Evolutionary conservation across 2,329 filamentous ascomycete genomes (phyloP).

Genomic region (Monosporascus sp.): DNA sequence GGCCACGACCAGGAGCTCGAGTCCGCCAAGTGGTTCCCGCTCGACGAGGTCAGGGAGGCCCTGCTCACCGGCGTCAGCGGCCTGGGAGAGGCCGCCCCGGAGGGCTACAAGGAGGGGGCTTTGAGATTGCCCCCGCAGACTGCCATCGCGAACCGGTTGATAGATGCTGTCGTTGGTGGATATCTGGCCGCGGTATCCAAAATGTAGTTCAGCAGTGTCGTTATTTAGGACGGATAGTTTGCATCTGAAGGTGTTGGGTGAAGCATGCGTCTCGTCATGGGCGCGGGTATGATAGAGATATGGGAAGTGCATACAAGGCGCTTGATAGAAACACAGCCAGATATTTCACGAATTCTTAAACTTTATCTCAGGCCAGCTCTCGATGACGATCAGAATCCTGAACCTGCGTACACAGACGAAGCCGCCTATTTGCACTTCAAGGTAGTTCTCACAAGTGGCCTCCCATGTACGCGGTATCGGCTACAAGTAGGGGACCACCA

Average conservation of each 20-base stretch:
- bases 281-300: too few species aligned
- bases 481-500: too few species aligned
- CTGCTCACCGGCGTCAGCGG: conserved; percentile 61
- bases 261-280: neutral
- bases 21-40: conserved; percentile 78
- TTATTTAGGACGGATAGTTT: conserved; percentile 19
- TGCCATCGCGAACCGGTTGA: conserved; percentile 87
- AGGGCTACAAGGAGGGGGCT: conserved; percentile 68
- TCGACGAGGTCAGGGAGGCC: conserved; percentile 76
- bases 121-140: conserved; percentile 78
- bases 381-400: too few species aligned
- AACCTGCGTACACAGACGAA: too few species aligned
- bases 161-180: conserved; percentile 72
- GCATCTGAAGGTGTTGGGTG: conserved; percentile 2
- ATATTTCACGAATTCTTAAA: too few species aligned
- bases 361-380: too few species aligned
- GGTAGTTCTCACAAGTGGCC: too few species aligned
- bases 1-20: conserved; percentile 89
- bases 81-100: conserved; percentile 58
- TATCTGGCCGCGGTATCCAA: conserved; percentile 56
- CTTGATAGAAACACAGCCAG: too few species aligned
- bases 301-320: too few species aligned
- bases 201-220: conserved; percentile 31
- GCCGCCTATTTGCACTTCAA: too few species aligned
- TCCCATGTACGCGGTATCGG: too few species aligned